Evolutionary conservation across 1,284 basidiomycete species (phyloP), one percentile per base, ranked within the genome.

Genomic region (Bjerkandera adusta): DNA sequence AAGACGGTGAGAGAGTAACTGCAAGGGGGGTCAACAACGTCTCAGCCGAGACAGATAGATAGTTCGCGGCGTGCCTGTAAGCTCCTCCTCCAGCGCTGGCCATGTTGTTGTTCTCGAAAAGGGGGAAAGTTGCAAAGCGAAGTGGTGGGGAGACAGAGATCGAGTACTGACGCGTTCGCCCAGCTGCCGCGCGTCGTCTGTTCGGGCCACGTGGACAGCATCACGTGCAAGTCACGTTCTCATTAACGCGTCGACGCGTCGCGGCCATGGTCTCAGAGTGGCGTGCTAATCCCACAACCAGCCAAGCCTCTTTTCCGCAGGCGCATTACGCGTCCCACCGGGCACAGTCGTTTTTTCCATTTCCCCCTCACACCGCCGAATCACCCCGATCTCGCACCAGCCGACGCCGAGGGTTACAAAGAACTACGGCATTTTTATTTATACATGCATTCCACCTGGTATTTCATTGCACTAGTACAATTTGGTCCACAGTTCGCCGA

Each of bases 1-100:
- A 99, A 99, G 59, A 97, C 97, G 15, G 96, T 99, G 52, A 99
- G 83, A 56, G 96, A 99, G 78, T 97, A 99, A 65, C 95, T 98
- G 64, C 16, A 51, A 34, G 36, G 33, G 41, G 29, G 46, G 24
- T 39, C 10, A 39, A 29, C 36, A 12, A 27, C 26, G 42, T 18
- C 18, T 21, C 15, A 11, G 52, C 26, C 26, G 30, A 27, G 15
- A 20, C 25, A 16, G n/a, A n/a, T n/a, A n/a, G n/a, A n/a, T 25
- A 15, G 16, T 33, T 41, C 29, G 20, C 36, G 16, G 10, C 60
- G 51, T 57, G 80, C 88, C 88, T 91, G 71, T 91, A 91, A 48
- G 88, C 88, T 64, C 88, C 89, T 57, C 89, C 87, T 65, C 87
- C 83, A 64, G 75, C 73, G 57, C 61, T 72, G 43, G 83, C 85